Percentiles rank a stretch among this genome's conserved stretches.
Conservation (phyloP, 331 rosid genomes). For the Dryas integrifolia region DNA sequence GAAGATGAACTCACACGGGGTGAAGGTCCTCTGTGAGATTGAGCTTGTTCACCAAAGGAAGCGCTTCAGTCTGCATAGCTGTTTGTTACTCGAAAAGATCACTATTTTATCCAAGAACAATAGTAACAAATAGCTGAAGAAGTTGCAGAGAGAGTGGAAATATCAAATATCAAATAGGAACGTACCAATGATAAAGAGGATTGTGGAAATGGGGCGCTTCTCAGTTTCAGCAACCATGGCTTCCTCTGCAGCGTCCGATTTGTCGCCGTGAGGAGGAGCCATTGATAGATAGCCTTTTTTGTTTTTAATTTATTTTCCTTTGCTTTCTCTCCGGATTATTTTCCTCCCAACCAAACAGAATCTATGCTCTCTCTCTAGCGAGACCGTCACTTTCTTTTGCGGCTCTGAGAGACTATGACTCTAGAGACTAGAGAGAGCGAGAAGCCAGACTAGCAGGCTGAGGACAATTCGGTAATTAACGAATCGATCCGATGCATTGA, state of each 20-base stretch:
- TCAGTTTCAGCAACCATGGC: slow-evolving; percentile 38
- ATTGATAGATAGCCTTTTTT: slow-evolving; percentile 10
- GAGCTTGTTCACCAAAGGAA: slow-evolving; percentile 71
- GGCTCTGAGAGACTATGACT: slow-evolving; percentile 2
- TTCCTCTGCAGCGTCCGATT: slow-evolving; percentile 40
- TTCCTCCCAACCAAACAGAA: background rate
- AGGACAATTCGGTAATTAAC: background rate
- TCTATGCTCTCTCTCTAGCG: background rate
- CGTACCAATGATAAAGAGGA: slow-evolving; percentile 73
- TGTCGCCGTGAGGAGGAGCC: slow-evolving; percentile 50
- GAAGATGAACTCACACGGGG: slow-evolving; percentile 50
- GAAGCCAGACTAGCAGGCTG: background rate
- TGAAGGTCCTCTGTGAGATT: slow-evolving; percentile 56
- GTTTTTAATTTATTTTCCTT: background rate
- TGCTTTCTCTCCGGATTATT: background rate
- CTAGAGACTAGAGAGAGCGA: background rate
- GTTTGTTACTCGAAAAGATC: slow-evolving; percentile 21
- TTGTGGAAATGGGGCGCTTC: slow-evolving; percentile 54
- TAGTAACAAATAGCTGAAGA: background rate
- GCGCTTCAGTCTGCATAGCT: slow-evolving; percentile 97
- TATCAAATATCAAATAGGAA: background rate
- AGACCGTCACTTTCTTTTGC: background rate
- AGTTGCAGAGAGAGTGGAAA: background rate
- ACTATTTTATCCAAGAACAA: background rate
- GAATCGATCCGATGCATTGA: background rate